Evolutionary conservation across 495 filamentous ascomycete species (phyloP), one percentile per base, ranked within the genome.

Genomic region (Hypoxylon cercidicola): DNA sequence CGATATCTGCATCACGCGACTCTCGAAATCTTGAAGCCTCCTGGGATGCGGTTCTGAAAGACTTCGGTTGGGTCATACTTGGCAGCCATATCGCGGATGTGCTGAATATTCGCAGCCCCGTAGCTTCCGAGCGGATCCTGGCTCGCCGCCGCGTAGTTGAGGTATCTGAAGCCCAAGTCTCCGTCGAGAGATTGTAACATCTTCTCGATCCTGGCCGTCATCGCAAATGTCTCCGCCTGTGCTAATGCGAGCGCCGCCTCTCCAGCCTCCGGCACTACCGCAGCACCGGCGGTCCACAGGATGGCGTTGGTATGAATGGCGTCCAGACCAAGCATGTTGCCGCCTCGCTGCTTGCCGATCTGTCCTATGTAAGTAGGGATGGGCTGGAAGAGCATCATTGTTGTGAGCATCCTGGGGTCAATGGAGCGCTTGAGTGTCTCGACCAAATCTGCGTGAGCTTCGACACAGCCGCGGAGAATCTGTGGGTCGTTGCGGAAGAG

Each of bases 101-200:
- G 73, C 53, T 71, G 49, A 34, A 82, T 60, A 62, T 80, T 85
- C 16, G 69, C 69, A 28, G 60, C 70, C 0, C 84, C 83, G 59
- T 85, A 86, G 10, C 78, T 76, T 0, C 61, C 69, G 11, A 86
- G 73, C 3, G 80, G 75, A 45, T 80, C 70, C 68, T 85, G 83
- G 10, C 53, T 68, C 0, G 44, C 47, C 25, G 75, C 74, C 3
- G 81, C 81, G 65, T 87, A 78, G 56, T 81, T 81, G 28, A 77
- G 35, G 63, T 78, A 80, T 13, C 64, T 19, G 34, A 66, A 83
- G 6, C 55, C 68, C 41, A 70, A 45, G 12, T 67, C 62, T 12
- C 69, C 58, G 4, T 72, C 76, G 20, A 64, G 43, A 6, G 49
- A 59, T 32, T 55, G 68, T 0, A 71, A 55, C 30, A 55, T 41